phyloP scores from a whole-genome alignment of 2,329 filamentous ascomycete genomes.

The Colletotrichum caudatum region DNA sequence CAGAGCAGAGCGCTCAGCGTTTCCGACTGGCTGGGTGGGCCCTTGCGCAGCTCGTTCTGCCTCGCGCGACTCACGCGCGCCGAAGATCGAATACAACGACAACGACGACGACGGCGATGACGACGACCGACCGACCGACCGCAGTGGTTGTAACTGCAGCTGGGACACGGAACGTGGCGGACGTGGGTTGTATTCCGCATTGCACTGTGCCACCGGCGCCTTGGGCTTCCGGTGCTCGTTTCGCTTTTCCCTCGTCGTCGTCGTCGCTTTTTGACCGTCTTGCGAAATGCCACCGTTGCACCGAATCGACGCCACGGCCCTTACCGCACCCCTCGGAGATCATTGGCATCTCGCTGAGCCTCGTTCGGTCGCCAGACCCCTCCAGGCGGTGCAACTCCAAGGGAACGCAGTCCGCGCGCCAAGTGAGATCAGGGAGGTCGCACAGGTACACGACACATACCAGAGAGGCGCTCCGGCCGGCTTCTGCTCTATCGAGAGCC shows the following conservation, averaged over 20 bases:
- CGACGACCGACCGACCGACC: slow-evolving; percentile 8
- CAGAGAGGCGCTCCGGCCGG: not conserved
- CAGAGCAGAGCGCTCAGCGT: too few relatives aligned
- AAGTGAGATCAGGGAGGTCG: not conserved
- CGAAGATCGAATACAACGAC: not conserved
- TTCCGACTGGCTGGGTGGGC: not conserved
- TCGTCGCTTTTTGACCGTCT: slow-evolving; percentile 18
- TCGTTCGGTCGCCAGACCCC: not conserved
- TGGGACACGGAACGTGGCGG: not conserved
- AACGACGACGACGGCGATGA: not conserved
- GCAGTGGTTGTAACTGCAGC: not conserved
- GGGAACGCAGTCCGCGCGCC: slow-evolving; percentile 31
- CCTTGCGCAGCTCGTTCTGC: not conserved
- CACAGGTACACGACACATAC: not conserved
- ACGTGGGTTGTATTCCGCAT: not conserved
- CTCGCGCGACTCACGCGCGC: slow-evolving; percentile 7
- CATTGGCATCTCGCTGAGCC: slow-evolving; percentile 1
- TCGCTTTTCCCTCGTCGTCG: not conserved
- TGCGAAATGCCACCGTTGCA: slow-evolving; percentile 9
- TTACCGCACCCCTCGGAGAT: slow-evolving; percentile 12
- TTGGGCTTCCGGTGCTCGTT: not conserved
- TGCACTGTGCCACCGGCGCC: not conserved
- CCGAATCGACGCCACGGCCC: slow-evolving; percentile 2
- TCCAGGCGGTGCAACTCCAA: slow-evolving; percentile 15
- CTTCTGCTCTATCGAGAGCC: not conserved